phyloP scores from a whole-genome alignment of 2,329 filamentous ascomycete genomes.

The Colletotrichum lupini region DNA sequence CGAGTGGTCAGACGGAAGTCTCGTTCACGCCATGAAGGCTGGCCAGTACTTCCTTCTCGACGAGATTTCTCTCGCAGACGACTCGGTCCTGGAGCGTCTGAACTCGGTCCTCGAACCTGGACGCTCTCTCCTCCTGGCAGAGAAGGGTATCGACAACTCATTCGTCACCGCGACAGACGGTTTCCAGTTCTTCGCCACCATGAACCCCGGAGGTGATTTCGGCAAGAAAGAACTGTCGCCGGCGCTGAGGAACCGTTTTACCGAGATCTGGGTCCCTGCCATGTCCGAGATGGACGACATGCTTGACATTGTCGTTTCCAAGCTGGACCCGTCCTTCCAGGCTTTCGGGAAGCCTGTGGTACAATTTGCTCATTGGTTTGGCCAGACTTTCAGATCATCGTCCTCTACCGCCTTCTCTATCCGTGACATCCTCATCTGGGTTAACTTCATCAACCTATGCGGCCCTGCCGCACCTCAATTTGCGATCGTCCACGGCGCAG shows the following conservation, averaged over 20 bases:
- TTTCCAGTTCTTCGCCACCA: constrained; percentile 97
- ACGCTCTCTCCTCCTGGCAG: constrained; percentile 86
- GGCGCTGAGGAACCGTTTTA: constrained; percentile 94
- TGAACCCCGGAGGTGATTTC: constrained; percentile 99
- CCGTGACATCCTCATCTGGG: constrained; percentile 92
- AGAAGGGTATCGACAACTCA: constrained; percentile 89
- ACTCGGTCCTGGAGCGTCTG: constrained; percentile 93
- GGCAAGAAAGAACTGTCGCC: constrained; percentile 98
- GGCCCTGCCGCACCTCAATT: constrained; percentile 56
- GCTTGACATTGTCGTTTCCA: constrained; percentile 84
- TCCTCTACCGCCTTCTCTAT: constrained; percentile 85
- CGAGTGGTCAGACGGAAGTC: constrained; percentile 94
- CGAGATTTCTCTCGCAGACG: constrained; percentile 97
- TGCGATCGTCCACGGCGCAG: constrained; percentile 82
- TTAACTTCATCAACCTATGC: constrained; percentile 86
- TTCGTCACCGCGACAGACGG: constrained; percentile 79
- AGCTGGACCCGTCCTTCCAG: constrained; percentile 69
- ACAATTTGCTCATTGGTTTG: constrained; percentile 93
- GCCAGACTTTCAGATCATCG: constrained; percentile 79
- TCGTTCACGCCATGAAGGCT: constrained; percentile 92
- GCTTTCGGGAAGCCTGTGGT: constrained; percentile 77
- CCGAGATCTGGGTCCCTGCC: constrained; percentile 97
- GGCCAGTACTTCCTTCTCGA: constrained; percentile 94
- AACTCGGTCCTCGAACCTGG: constrained; percentile 96
- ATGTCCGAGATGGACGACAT: constrained; percentile 88